Percentiles rank a stretch among this genome's conserved stretches.
Evolutionary conservation across 179 eudicot species (phyloP).

Genomic region (Heliamphora pulchella): DNA sequence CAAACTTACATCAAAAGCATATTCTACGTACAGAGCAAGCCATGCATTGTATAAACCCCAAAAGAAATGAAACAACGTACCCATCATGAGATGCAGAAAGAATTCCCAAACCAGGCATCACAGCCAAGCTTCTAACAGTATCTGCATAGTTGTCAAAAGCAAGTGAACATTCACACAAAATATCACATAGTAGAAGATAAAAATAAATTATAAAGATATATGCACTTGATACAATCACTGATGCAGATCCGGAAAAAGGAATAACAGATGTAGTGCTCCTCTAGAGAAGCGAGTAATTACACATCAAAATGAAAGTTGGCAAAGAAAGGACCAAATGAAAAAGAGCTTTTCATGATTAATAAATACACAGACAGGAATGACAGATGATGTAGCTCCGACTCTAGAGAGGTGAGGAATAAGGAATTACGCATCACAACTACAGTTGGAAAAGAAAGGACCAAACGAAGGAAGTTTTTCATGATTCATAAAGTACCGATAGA

Average conservation of each 20-base stretch:
- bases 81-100: conserved; percentile 99
- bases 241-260: background rate
- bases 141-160: conserved; percentile 40
- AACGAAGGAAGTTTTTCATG: too few relatives aligned
- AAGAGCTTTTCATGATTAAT: background rate
- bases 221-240: background rate
- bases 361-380: background rate
- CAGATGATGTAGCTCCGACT: background rate
- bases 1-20: background rate
- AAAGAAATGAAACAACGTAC: conserved; percentile 30
- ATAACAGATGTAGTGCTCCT: background rate
- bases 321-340: background rate
- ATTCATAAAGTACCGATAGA: too few relatives aligned
- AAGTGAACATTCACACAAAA: conserved; percentile 11
- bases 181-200: background rate
- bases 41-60: conserved; percentile 10
- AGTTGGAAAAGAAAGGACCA: too few relatives aligned
- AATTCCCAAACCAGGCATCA: conserved; percentile 69
- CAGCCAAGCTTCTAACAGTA: conserved; percentile 84
- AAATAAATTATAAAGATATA: background rate
- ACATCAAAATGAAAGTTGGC: background rate
- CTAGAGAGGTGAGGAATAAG: background rate
- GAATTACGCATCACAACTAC: too few relatives aligned
- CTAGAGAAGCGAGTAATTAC: too few relatives aligned
- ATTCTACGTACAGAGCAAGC: background rate